phyloP scores from a whole-genome alignment of 805 yeast genomes.

The Kluyveromyces dobzhanskii region DNA sequence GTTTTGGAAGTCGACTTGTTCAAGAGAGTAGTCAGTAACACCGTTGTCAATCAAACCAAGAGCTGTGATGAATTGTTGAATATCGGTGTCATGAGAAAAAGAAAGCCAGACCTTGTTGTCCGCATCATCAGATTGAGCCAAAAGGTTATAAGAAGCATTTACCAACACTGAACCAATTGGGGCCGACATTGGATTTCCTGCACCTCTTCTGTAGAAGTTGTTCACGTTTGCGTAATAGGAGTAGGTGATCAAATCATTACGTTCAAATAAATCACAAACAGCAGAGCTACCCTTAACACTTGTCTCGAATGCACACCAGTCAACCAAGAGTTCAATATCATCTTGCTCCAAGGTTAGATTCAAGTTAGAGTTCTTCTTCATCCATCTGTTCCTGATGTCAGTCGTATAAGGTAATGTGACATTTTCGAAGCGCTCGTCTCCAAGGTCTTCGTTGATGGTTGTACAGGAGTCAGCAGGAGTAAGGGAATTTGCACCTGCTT shows the following conservation, averaged over 20 bases:
- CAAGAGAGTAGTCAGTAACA: constrained; percentile 33
- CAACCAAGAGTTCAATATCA: constrained; percentile 48
- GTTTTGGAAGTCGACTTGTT: constrained; percentile 36
- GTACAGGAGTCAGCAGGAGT: constrained; percentile 40
- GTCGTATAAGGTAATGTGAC: constrained; percentile 35
- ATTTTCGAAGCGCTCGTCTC: constrained; percentile 12
- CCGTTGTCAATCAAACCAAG: constrained; percentile 42
- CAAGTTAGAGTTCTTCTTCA: constrained; percentile 44
- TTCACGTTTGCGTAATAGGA: constrained; percentile 53
- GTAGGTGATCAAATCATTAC: constrained; percentile 54
- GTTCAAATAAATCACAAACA: constrained; percentile 61
- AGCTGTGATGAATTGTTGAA: constrained; percentile 54
- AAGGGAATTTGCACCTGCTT: constrained; percentile 42
- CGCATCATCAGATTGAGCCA: constrained; percentile 41
- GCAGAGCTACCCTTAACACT: constrained; percentile 61
- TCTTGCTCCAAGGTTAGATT: constrained; percentile 34
- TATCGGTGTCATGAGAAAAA: constrained; percentile 69
- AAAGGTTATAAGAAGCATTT: constrained; percentile 40
- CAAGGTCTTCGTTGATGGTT: constrained; percentile 25
- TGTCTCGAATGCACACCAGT: constrained; percentile 68
- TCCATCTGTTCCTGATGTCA: constrained; percentile 49
- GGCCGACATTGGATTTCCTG: constrained; percentile 50
- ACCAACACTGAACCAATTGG: constrained; percentile 57
- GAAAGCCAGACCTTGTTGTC: constrained; percentile 53
- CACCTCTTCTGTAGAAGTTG: constrained; percentile 55